Evolutionary conservation across 1,284 basidiomycete genomes (phyloP), one percentile per base, ranked within the genome.

Genomic region (Irpex lacteus): DNA sequence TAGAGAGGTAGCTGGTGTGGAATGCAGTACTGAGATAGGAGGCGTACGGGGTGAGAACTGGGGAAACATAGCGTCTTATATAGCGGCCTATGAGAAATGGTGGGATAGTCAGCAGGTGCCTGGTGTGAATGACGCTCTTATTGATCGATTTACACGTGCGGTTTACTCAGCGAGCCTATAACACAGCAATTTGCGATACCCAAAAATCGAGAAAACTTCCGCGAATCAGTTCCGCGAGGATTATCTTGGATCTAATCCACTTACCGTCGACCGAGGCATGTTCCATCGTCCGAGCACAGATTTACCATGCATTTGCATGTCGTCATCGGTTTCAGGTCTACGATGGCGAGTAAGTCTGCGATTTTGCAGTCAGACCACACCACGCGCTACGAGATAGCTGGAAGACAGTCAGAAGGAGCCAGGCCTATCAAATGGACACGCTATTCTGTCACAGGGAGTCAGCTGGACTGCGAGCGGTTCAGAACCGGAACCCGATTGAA

Each of bases 41-140:
- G 62, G 61, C 61, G 62, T 66, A 65, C 68, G 60, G 64, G 64
- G 63, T 66, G 67, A 61, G 61, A 63, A 52, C n/a, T 40, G 4
- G 38, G 49, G 34, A 19, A 40, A 58, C 32, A 50, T 52, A 50
- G 32, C 21, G 59, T 36, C 60, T 63, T 66, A 66, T 66, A 66
- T 62, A n/a, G 15, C 49, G 37, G 47, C 63, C 63, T 66, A 64
- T 64, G 65, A 54, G 65, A 64, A 64, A n/a, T 40, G 13, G 6
- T 50, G 63, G 47, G 54, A 66, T 64, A 54, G 65, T 66, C 63
- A 66, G 65, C 65, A 55, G 63, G 65, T 63, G 60, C 58, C 50
- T 52, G 50, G 50, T 64, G 65, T 61, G 65, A 63, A 53, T 38
- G 32, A 58, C 52, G 19, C 34, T 62, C 26, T 52, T 58, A n/a